Evolutionary conservation across 2,329 filamentous ascomycete species (phyloP).

Genomic region (Atkinsonella texensis): DNA sequence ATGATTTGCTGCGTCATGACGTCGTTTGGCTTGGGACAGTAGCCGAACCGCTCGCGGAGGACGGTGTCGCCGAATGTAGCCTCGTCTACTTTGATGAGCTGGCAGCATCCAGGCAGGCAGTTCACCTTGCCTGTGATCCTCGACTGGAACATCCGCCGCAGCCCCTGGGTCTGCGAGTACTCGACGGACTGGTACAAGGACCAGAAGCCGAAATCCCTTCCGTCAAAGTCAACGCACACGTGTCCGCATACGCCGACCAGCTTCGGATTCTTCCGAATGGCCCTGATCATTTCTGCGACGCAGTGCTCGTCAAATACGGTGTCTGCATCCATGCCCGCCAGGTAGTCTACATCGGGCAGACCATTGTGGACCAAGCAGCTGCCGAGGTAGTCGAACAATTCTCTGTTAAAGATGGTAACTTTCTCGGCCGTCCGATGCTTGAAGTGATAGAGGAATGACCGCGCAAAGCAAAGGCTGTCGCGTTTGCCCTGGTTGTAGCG

Average conservation of each 20-base stretch:
- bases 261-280: conserved; percentile 29
- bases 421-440: conserved; percentile 28
- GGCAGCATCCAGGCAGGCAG: conserved; percentile 36
- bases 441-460: conserved; percentile 37
- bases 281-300: conserved; percentile 29
- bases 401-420: conserved; percentile 33
- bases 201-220: conserved; percentile 29
- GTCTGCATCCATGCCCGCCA: conserved; percentile 36
- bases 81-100: conserved; percentile 36
- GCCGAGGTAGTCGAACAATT: conserved; percentile 29
- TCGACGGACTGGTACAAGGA: conserved; percentile 35
- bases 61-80: conserved; percentile 35
- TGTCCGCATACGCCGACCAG: conserved; percentile 36
- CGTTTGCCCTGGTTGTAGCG: conserved; percentile 37
- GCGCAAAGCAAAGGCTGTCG: conserved; percentile 36
- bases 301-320: conserved; percentile 34
- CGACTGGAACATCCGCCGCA: conserved; percentile 36
- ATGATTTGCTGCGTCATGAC: conserved; percentile 36
- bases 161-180: conserved; percentile 34
- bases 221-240: conserved; percentile 34
- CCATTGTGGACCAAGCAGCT: conserved; percentile 25
- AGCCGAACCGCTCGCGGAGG: conserved; percentile 33
- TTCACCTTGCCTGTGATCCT: conserved; percentile 37
- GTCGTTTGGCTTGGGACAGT: conserved; percentile 36
- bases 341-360: conserved; percentile 28